Percentiles rank a stretch among this genome's conserved stretches.
These are phyloP conservation scores for Gastrodia elata DNA, from an alignment of 106 monocot genomes.

Conservation along the genomic window DNA sequence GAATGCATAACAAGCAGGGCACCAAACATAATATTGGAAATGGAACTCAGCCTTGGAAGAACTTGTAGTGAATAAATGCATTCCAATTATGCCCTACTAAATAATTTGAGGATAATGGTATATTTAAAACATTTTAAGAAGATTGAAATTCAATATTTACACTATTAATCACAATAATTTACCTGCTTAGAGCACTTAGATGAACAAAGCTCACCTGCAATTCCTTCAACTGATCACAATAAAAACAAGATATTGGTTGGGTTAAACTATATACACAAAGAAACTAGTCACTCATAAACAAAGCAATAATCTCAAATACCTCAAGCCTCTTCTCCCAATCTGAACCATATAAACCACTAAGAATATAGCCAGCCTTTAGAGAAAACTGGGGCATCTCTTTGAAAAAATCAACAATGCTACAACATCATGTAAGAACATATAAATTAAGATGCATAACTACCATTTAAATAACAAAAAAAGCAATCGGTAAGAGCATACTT, in stretches of 20 bases:
- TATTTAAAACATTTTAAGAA: background rate
- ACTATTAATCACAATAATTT: background rate
- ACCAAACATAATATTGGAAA: background rate
- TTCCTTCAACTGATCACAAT: conserved; percentile 52
- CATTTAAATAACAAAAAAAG: background rate
- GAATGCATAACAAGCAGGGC: background rate
- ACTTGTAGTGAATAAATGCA: background rate
- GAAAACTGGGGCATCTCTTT: conserved; percentile 88
- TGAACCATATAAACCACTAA: conserved; percentile 57
- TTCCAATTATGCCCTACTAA: background rate
- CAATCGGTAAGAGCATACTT: conserved; percentile 32
- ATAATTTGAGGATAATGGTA: background rate
- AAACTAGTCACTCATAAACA: background rate
- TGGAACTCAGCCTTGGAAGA: background rate
- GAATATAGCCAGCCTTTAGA: conserved; percentile 59
- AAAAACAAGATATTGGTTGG: background rate
- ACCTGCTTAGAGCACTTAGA: conserved; percentile 75
- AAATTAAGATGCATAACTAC: background rate
- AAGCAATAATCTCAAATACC: conserved; percentile 31
- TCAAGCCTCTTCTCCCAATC: conserved; percentile 85
- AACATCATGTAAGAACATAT: background rate
- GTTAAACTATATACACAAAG: conserved; percentile 3
- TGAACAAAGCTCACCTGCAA: conserved; percentile 75
- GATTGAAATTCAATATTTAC: background rate
- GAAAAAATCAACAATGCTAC: conserved; percentile 75